Percentiles rank a stretch among this genome's conserved stretches.
phyloP scores from a whole-genome alignment of 2,329 filamentous ascomycete genomes.

The Tympanopsis confertula region DNA sequence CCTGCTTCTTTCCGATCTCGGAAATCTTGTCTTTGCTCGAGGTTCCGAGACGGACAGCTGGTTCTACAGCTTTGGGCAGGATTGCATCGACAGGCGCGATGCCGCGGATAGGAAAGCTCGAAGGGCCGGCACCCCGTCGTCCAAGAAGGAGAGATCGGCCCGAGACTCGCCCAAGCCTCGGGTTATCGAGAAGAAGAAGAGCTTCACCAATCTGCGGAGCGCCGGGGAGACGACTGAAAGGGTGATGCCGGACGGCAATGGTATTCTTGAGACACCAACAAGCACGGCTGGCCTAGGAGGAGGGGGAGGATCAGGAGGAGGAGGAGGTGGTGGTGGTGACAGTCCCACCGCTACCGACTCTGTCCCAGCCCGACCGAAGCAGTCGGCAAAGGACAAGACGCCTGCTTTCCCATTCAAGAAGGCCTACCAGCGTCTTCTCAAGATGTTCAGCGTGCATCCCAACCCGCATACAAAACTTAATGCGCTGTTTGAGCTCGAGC shows the following conservation, averaged over 20 bases:
- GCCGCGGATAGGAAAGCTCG: conserved; percentile 35
- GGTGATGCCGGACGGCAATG: conserved; percentile 24
- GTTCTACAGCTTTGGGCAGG: conserved; percentile 60
- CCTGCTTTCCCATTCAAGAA: conserved; percentile 62
- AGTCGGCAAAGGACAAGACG: conserved; percentile 18
- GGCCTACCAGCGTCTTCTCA: conserved; percentile 69
- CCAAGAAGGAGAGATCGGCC: conserved; percentile 28
- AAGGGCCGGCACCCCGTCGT: conserved; percentile 17
- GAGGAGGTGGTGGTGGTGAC: background rate
- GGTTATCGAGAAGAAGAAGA: conserved; percentile 54
- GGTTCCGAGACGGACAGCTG: conserved; percentile 89
- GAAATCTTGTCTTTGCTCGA: conserved; percentile 71
- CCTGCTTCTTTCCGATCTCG: conserved; percentile 78
- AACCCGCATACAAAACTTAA: conserved; percentile 81
- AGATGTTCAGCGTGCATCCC: conserved; percentile 78
- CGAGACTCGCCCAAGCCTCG: conserved; percentile 34
- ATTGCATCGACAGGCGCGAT: conserved; percentile 52
- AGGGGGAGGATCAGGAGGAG: too few species aligned
- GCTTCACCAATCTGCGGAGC: conserved; percentile 51
- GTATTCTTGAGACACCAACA: conserved; percentile 20
- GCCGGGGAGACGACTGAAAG: conserved; percentile 30
- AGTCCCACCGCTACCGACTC: conserved; percentile 18
- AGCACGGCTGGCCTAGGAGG: too few species aligned
- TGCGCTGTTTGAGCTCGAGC: conserved; percentile 71
- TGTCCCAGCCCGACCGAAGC: conserved; percentile 15